Conservation (phyloP, 495 filamentous ascomycete species). For the Arthonia radiata region DNA sequence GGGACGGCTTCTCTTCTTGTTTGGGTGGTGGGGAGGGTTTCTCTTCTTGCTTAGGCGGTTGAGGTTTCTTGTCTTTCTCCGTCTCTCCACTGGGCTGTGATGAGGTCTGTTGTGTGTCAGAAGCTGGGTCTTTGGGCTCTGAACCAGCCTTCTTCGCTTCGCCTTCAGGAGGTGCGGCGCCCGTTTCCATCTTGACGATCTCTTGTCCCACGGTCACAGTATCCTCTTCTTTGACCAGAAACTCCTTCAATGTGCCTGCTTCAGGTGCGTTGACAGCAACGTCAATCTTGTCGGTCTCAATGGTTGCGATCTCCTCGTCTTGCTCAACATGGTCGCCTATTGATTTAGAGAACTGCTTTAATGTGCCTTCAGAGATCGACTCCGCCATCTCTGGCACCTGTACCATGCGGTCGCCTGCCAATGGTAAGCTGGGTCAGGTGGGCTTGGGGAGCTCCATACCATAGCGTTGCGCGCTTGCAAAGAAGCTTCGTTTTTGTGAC, state of each 20-base stretch:
- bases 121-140: slow-evolving; percentile 35
- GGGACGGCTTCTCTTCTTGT: slow-evolving; percentile 1
- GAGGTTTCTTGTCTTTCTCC: no score
- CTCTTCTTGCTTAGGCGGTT: slow-evolving; percentile 24
- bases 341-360: slow-evolving; percentile 91
- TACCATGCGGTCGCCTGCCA: slow-evolving; percentile 46
- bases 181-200: slow-evolving; percentile 58
- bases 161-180: slow-evolving; percentile 30
- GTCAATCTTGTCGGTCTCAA: slow-evolving; percentile 99
- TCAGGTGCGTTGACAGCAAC: slow-evolving; percentile 88
- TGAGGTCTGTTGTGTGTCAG: slow-evolving; percentile 28
- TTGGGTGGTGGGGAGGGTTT: slow-evolving; percentile 1
- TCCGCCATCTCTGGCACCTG: slow-evolving; percentile 98
- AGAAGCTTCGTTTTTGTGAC: no score
- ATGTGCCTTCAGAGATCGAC: slow-evolving; percentile 89
- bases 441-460: no score
- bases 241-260: slow-evolving; percentile 73
- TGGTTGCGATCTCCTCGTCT: slow-evolving; percentile 96
- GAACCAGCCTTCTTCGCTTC: slow-evolving; percentile 20
- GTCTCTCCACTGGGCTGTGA: slow-evolving; percentile 23
- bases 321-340: slow-evolving; percentile 84
- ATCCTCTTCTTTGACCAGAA: slow-evolving; percentile 82
- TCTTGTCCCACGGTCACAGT: slow-evolving; percentile 91
- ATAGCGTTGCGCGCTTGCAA: no score
- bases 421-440: no score